Conservation (phyloP, 2,329 filamentous ascomycete genomes). For the Colletotrichum camelliae region DNA sequence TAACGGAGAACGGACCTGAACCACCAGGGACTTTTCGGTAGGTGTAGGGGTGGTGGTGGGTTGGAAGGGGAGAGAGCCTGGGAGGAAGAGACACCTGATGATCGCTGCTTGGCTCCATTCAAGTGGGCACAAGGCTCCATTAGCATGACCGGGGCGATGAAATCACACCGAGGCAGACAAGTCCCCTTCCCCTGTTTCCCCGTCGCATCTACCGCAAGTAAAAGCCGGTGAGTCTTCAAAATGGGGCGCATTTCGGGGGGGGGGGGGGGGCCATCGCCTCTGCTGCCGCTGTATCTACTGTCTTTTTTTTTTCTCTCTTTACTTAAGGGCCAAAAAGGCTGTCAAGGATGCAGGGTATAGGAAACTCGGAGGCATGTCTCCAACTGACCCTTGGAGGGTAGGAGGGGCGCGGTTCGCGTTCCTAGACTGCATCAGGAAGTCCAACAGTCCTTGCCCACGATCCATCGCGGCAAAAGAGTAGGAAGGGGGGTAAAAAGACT, state of each 20-base stretch:
- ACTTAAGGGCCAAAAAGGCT: background rate
- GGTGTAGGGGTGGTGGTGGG: background rate
- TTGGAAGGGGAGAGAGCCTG: background rate
- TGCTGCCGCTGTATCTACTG: background rate
- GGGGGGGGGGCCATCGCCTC: background rate
- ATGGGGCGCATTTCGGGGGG: background rate
- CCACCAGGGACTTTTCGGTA: background rate
- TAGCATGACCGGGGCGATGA: background rate
- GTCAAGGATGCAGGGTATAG: background rate
- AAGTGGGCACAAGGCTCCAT: background rate
- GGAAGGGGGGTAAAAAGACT: background rate
- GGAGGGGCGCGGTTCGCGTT: background rate
- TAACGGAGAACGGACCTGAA: background rate
- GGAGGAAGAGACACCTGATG: background rate
- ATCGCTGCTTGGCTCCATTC: background rate
- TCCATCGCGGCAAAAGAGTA: background rate
- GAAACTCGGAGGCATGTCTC: background rate
- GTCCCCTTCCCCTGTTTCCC: background rate
- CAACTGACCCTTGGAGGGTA: background rate
- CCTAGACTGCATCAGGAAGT: conserved; percentile 17
- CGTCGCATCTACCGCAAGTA: background rate
- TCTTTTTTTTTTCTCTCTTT: background rate
- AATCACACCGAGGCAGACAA: background rate
- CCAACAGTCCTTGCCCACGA: background rate
- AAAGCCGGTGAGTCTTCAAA: conserved; percentile 15